These are phyloP conservation scores for Benincasa hispida DNA, from an alignment of 306 rosid species.

Conservation along the genomic window DNA sequence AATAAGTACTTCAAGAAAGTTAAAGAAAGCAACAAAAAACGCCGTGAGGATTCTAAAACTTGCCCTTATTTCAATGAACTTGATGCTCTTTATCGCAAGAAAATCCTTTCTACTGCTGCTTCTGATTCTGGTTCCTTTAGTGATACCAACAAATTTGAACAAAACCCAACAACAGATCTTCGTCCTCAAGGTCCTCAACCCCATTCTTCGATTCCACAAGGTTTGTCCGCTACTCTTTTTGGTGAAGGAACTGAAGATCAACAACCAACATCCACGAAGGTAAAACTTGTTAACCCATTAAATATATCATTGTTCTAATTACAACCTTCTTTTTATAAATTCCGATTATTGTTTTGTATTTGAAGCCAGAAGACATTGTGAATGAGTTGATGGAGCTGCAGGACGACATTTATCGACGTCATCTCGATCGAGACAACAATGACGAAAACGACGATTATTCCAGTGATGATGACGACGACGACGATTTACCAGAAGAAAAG, in stretches of 20 bases:
- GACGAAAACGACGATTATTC: constrained; percentile 14
- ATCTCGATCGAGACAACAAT: constrained; percentile 5
- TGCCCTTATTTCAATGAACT: constrained; percentile 77
- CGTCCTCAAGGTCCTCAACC: neutral
- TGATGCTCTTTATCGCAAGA: constrained; percentile 42
- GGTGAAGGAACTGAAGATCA: constrained; percentile 18
- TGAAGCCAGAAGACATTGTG: constrained; percentile 55
- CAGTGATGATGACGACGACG: constrained; percentile 2
- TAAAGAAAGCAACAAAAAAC: constrained; percentile 47
- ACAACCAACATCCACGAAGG: constrained; percentile 20
- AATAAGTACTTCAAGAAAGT: constrained; percentile 89
- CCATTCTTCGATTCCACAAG: neutral
- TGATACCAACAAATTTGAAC: neutral
- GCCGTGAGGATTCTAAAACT: constrained; percentile 64
- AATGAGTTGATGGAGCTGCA: constrained; percentile 33
- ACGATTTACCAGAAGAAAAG: constrained; percentile 6
- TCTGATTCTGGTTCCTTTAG: neutral
- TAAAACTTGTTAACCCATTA: constrained; percentile 11
- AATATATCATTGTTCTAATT: neutral
- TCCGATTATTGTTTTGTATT: constrained; percentile 7
- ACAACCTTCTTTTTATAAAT: neutral
- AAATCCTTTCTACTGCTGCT: constrained; percentile 14
- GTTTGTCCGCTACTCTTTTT: neutral
- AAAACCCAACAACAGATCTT: neutral
- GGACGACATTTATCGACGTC: constrained; percentile 4